These are phyloP conservation scores for Agastache rugosa DNA, from an alignment of 257 asterid genomes.

Conservation along the genomic window DNA sequence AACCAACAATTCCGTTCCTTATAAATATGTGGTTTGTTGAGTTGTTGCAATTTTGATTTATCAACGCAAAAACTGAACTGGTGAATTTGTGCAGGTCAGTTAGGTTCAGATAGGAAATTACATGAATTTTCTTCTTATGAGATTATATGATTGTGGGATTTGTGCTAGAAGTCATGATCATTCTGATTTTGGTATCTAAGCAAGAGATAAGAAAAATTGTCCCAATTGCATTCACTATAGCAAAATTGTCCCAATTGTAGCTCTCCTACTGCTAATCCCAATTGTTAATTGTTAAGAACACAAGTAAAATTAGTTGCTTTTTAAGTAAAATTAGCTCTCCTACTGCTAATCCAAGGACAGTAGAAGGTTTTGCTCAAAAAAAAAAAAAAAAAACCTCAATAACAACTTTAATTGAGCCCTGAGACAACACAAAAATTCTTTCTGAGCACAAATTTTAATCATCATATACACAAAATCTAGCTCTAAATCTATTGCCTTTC, in stretches of 20 bases:
- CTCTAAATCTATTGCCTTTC: conserved; percentile 16
- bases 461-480: conserved; percentile 7
- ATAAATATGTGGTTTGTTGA: neutral
- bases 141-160: conserved; percentile 7
- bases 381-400: too few relatives aligned
- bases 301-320: too few relatives aligned
- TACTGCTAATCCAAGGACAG: too few relatives aligned
- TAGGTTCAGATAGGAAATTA: neutral
- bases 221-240: too few relatives aligned
- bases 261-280: too few relatives aligned
- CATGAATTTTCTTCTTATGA: conserved; percentile 1
- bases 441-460: neutral
- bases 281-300: too few relatives aligned
- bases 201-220: too few relatives aligned
- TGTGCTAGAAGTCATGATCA: conserved; percentile 1
- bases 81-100: neutral
- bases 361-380: too few relatives aligned
- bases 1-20: neutral
- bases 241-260: too few relatives aligned
- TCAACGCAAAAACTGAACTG: conserved; percentile 3
- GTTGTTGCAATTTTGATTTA: conserved; percentile 6
- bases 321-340: too few relatives aligned
- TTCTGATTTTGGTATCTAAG: conserved; percentile 18
- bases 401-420: too few relatives aligned
- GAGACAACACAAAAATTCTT: too few relatives aligned